These are phyloP conservation scores for Dactylonectria macrodidyma DNA, from an alignment of 2,329 filamentous ascomycete genomes.

Conservation along the genomic window DNA sequence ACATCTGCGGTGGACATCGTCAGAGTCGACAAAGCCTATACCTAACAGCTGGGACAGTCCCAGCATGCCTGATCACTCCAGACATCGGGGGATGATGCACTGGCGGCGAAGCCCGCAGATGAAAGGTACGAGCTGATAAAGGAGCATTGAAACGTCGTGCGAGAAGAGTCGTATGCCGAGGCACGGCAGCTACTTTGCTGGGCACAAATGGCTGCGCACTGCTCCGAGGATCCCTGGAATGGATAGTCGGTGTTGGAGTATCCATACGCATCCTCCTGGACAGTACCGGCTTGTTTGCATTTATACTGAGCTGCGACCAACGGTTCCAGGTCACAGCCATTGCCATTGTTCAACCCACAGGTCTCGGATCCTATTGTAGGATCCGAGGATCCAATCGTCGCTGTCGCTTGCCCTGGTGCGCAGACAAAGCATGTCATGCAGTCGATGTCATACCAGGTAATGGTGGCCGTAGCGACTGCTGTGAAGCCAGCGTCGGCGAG, in stretches of 20 bases:
- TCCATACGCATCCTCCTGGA: constrained; percentile 25
- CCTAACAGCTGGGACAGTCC: constrained; percentile 31
- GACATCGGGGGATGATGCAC: background rate
- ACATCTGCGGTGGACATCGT: background rate
- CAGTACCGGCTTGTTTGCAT: constrained; percentile 29
- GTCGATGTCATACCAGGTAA: constrained; percentile 30
- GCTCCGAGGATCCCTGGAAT: constrained; percentile 25
- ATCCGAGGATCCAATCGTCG: constrained; percentile 4
- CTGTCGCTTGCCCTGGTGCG: constrained; percentile 6
- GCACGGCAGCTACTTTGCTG: constrained; percentile 30
- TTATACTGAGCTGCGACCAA: background rate
- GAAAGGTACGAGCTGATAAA: constrained; percentile 28
- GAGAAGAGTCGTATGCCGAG: constrained; percentile 28
- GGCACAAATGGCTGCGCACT: constrained; percentile 34
- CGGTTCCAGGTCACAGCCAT: constrained; percentile 27
- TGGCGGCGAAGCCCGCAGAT: constrained; percentile 23
- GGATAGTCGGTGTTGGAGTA: constrained; percentile 19
- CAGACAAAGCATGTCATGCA: constrained; percentile 34
- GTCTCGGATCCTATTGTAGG: constrained; percentile 12
- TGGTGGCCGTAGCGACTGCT: background rate
- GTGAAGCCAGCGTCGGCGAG: constrained; percentile 21
- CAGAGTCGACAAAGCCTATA: constrained; percentile 13
- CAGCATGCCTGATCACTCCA: constrained; percentile 38
- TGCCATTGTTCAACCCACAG: constrained; percentile 27
- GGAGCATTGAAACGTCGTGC: constrained; percentile 11